A percentile compares a stretch with the other conserved stretches of the same genome.
phyloP scores from a whole-genome alignment of 768 basidiomycete genomes.

The Trametes villosa region DNA sequence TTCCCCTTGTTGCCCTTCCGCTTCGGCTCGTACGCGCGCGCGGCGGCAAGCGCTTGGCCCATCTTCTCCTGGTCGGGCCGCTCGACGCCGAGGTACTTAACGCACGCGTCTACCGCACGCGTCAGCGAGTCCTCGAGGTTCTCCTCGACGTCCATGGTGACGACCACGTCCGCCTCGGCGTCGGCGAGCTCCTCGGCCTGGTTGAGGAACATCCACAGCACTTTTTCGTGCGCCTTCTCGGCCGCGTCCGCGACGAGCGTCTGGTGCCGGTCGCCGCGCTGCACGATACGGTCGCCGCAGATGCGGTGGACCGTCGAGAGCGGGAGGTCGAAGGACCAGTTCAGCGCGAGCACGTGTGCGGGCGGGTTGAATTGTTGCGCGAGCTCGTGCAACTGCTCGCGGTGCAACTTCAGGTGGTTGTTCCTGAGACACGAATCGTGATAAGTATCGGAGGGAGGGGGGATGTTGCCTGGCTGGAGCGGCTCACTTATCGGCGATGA shows the following conservation, averaged over 20 bases:
- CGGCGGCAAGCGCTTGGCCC: slow-evolving; percentile 49
- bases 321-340: slow-evolving; percentile 69
- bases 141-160: slow-evolving; percentile 70
- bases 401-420: slow-evolving; percentile 86
- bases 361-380: slow-evolving; percentile 49
- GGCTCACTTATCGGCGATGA: slow-evolving; percentile 90
- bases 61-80: slow-evolving; percentile 61
- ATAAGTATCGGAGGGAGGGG: background rate
- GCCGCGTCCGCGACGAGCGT: slow-evolving; percentile 63
- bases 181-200: slow-evolving; percentile 62
- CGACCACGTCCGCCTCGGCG: slow-evolving; percentile 64
- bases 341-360: slow-evolving; percentile 77
- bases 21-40: slow-evolving; percentile 46
- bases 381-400: slow-evolving; percentile 66
- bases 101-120: slow-evolving; percentile 62
- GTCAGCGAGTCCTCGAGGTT: slow-evolving; percentile 56
- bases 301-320: slow-evolving; percentile 70
- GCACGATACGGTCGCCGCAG: slow-evolving; percentile 73
- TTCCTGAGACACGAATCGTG: slow-evolving; percentile 53
- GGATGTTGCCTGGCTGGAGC: background rate
- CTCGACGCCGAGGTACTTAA: slow-evolving; percentile 55
- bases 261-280: slow-evolving; percentile 87
- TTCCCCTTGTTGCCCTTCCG: slow-evolving; percentile 35
- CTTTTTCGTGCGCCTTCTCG: slow-evolving; percentile 68
- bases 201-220: slow-evolving; percentile 82